Conservation (phyloP, 2,329 filamentous ascomycete species). For the Aspergillus eucalypticola region DNA sequence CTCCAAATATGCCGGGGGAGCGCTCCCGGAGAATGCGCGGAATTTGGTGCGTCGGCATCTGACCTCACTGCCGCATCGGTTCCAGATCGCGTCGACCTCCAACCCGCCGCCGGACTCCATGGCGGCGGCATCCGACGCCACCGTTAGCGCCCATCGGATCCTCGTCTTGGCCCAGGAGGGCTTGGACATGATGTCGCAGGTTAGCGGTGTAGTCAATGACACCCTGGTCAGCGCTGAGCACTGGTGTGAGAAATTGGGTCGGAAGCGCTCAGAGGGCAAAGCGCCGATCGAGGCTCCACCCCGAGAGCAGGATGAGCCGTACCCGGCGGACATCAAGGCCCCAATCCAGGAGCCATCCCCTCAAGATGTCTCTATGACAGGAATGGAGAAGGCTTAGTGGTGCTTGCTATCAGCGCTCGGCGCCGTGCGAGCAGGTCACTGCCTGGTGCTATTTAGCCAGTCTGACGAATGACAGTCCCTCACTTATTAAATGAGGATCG, state of each 20-base stretch:
- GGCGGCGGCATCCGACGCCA: slow-evolving; percentile 46
- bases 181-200: slow-evolving; percentile 90
- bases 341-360: slow-evolving; percentile 21
- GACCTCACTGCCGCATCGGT: slow-evolving; percentile 79
- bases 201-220: slow-evolving; percentile 81
- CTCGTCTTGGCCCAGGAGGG: slow-evolving; percentile 86
- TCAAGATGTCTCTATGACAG: slow-evolving; percentile 40
- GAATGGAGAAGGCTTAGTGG: slow-evolving; percentile 33
- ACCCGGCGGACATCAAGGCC: slow-evolving; percentile 32
- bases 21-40: slow-evolving; percentile 83
- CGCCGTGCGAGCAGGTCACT: no score
- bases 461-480: neutral
- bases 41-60: slow-evolving; percentile 81
- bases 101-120: slow-evolving; percentile 36
- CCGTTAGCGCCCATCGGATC: slow-evolving; percentile 68
- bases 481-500: neutral
- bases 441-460: no score
- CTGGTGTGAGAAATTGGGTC: slow-evolving; percentile 80
- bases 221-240: slow-evolving; percentile 88
- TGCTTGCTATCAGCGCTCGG: no score
- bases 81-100: slow-evolving; percentile 67
- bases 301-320: slow-evolving; percentile 19
- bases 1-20: slow-evolving; percentile 86
- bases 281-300: slow-evolving; percentile 5
- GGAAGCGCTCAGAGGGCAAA: slow-evolving; percentile 39